phyloP scores from a whole-genome alignment of 352 stramenopile genomes.

The Phytophthora ramorum region DNA sequence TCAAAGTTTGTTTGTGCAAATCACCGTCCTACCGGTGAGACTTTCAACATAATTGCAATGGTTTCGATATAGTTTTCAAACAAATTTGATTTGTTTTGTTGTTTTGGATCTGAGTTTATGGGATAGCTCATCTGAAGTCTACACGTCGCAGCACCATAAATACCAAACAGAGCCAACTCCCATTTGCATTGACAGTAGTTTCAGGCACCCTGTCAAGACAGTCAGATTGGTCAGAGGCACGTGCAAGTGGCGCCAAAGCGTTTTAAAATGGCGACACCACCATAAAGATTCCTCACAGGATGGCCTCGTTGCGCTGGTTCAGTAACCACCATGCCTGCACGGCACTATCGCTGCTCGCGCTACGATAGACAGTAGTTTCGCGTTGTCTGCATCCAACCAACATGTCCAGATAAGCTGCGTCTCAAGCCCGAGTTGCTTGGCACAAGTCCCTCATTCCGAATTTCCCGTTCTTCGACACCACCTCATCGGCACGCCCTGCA shows the following conservation, averaged over 20 bases:
- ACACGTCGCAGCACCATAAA: neutral
- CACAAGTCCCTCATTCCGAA: neutral
- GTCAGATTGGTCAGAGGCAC: neutral
- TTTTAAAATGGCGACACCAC: neutral
- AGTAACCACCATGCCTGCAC: neutral
- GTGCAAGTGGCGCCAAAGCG: neutral
- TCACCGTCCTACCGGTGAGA: too few species aligned
- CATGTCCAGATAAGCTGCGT: neutral
- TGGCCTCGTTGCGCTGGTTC: neutral
- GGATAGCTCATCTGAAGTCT: neutral
- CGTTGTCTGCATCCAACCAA: neutral
- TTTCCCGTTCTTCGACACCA: neutral
- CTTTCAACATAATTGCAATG: too few species aligned
- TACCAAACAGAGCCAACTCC: too few species aligned
- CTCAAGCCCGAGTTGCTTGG: neutral
- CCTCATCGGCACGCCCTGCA: neutral
- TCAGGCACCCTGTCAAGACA: neutral
- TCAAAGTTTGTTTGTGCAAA: too few species aligned
- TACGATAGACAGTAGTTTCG: neutral
- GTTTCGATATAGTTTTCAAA: too few species aligned
- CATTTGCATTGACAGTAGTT: neutral
- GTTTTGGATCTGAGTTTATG: too few species aligned
- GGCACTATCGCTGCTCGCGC: neutral
- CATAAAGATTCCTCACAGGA: too few species aligned
- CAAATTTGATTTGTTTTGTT: too few species aligned